Evolutionary conservation across 2,329 filamentous ascomycete genomes (phyloP), one percentile per base, ranked within the genome.

Genomic region (Akanthomyces muscarius): DNA sequence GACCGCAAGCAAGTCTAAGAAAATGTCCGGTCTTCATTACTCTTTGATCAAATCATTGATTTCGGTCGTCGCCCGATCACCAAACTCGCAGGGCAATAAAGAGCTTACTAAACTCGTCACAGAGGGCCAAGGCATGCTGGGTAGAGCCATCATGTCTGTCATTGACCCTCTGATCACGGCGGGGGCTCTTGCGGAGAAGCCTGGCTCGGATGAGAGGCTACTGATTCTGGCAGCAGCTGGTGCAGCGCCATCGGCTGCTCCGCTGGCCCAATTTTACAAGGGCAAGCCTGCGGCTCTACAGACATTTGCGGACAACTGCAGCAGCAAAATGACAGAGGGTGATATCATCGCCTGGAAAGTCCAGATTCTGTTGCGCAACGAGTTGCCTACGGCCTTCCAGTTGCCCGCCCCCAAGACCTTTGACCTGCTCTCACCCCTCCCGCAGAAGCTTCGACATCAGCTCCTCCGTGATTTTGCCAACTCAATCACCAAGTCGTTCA

Each of bases 291-390:
- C 73, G 3, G 67, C 74, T 11, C 60, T 73, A 14, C 70, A 71
- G 30, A 75, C 74, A 55, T 69, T 79, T 6, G 76, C 77, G 56
- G 73, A 74, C 63, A 66, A 71, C 53, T 76, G 73, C 55, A 68
- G 67, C 36, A 62, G 72, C 25, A 71, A 72, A 1, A 75, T 79
- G 68, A 52, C 68, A 6, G 64, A 68, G 5, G 77, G 76, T 1
- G 72, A 77, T 33, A 38, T 78, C 16, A 70, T 72, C 36, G 80
- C 78, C 6, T 83, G 81, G 81, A 77, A 77, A 65, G 66, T 81
- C 33, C 75, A 78, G 61, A 76, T 73, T 3, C 80, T 83, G 61
- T 67, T 83, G 10, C 72, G 73, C 5, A 76, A 69, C 5, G 72
- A 77, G 56, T 72, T 80, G 25, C 68, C 72, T 0, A 65, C 71